These are phyloP conservation scores for Paramyrothecium roridum DNA, from an alignment of 2,329 filamentous ascomycete species.

Conservation along the genomic window DNA sequence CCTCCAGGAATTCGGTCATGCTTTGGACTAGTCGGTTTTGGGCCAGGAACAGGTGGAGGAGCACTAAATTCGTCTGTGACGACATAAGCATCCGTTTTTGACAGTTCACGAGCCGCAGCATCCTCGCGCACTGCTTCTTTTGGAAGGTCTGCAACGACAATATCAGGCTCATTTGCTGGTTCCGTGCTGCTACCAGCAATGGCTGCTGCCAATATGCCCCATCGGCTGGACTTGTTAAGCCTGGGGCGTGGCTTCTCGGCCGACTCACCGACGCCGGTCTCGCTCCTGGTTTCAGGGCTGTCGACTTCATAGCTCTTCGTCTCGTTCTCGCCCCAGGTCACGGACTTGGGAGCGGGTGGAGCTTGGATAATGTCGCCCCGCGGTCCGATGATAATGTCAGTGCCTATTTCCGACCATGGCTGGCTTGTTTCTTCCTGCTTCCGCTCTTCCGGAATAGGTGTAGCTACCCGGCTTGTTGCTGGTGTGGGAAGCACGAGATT, in stretches of 20 bases:
- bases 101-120: slow-evolving; percentile 4
- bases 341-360: slow-evolving; percentile 44
- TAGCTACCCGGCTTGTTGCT: slow-evolving; percentile 33
- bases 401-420: slow-evolving; percentile 15
- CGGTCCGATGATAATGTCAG: slow-evolving; percentile 32
- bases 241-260: slow-evolving; percentile 29
- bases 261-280: slow-evolving; percentile 23
- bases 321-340: slow-evolving; percentile 64
- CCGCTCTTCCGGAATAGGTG: slow-evolving; percentile 34
- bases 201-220: slow-evolving; percentile 51
- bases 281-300: slow-evolving; percentile 46
- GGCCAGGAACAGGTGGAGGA: slow-evolving; percentile 50
- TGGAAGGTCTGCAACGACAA: slow-evolving; percentile 11
- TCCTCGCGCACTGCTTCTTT: slow-evolving; percentile 11
- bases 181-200: slow-evolving; percentile 39
- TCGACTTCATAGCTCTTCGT: slow-evolving; percentile 62
- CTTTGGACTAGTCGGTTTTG: slow-evolving; percentile 50
- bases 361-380: slow-evolving; percentile 38
- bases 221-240: slow-evolving; percentile 39
- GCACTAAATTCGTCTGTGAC: slow-evolving; percentile 37
- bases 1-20: slow-evolving; percentile 57
- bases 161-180: slow-evolving; percentile 28
- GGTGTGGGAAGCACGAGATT: slow-evolving; percentile 63
- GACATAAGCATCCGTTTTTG: slow-evolving; percentile 13
- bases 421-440: slow-evolving; percentile 13